Evolutionary conservation across 1,139 yeast species (phyloP).

Genomic region (Debaryomyces psychrophilus): DNA sequence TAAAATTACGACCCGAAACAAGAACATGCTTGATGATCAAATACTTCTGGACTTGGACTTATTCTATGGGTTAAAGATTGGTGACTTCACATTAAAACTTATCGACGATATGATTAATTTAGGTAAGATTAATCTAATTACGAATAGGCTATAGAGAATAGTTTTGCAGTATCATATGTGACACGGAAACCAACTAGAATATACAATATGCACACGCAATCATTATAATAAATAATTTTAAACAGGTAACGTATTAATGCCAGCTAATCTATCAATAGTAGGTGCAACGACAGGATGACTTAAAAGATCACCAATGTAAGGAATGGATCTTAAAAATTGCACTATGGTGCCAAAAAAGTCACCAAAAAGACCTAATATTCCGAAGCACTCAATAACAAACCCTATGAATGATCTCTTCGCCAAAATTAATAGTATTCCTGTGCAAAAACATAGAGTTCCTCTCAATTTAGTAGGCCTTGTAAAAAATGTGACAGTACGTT

Average conservation of each 20-base stretch:
- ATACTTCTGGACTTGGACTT: slow-evolving; percentile 20
- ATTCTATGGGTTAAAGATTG: slow-evolving; percentile 17
- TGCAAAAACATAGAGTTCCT: slow-evolving; percentile 76
- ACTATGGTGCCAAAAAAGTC: slow-evolving; percentile 89
- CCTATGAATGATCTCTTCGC: slow-evolving; percentile 82
- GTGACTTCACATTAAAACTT: slow-evolving; percentile 18
- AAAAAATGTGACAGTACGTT: slow-evolving; percentile 80
- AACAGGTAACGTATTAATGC: slow-evolving; percentile 49
- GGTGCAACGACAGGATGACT: slow-evolving; percentile 87
- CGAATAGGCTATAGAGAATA: slow-evolving; percentile 9
- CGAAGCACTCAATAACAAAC: slow-evolving; percentile 80
- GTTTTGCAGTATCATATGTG: neutral
- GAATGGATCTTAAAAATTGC: slow-evolving; percentile 86
- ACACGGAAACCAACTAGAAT: slow-evolving; percentile 1
- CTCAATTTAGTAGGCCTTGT: slow-evolving; percentile 84
- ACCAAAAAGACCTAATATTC: slow-evolving; percentile 87
- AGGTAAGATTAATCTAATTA: slow-evolving; percentile 8
- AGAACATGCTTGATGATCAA: slow-evolving; percentile 13
- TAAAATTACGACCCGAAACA: slow-evolving; percentile 8
- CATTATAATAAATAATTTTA: slow-evolving; percentile 16
- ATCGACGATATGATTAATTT: slow-evolving; percentile 13
- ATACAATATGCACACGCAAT: slow-evolving; percentile 4
- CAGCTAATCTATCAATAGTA: slow-evolving; percentile 51
- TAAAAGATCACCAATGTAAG: slow-evolving; percentile 83
- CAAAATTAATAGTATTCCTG: slow-evolving; percentile 77